phyloP scores from a whole-genome alignment of 2,329 filamentous ascomycete species.

The Ceratocystis cubensis region DNA sequence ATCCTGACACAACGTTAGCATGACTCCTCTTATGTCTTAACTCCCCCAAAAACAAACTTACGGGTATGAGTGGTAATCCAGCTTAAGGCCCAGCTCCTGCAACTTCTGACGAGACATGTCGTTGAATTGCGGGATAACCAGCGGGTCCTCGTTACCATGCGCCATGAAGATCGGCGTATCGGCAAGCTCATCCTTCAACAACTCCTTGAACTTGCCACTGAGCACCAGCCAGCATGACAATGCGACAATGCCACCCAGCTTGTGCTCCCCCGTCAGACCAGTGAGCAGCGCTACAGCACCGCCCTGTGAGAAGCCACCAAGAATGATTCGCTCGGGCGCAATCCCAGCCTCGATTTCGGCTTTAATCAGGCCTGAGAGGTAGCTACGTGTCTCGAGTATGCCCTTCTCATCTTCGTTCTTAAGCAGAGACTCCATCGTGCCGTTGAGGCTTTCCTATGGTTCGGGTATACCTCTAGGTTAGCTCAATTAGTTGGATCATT shows the following conservation, averaged over 20 bases:
- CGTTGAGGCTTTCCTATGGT: constrained; percentile 26
- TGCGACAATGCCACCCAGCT: constrained; percentile 78
- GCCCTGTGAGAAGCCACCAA: constrained; percentile 79
- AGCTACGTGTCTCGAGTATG: constrained; percentile 58
- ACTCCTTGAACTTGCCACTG: constrained; percentile 34
- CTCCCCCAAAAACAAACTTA: constrained; percentile 32
- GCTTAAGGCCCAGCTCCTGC: constrained; percentile 56
- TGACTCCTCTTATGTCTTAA: not conserved
- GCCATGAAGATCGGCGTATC: constrained; percentile 78
- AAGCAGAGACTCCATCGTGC: constrained; percentile 27
- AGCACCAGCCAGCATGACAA: constrained; percentile 73
- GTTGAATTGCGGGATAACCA: constrained; percentile 61
- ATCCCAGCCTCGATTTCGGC: constrained; percentile 72
- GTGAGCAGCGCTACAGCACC: constrained; percentile 76
- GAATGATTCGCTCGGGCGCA: constrained; percentile 65
- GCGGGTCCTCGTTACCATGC: constrained; percentile 65
- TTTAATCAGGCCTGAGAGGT: constrained; percentile 69
- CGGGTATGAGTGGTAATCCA: constrained; percentile 65
- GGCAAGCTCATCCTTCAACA: constrained; percentile 36
- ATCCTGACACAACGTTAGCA: constrained; percentile 37
- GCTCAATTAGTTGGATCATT: no score
- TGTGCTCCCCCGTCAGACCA: constrained; percentile 59
- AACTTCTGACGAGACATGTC: constrained; percentile 53
- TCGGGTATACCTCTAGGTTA: no score
- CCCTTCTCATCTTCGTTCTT: constrained; percentile 54